Base-by-base conservation (phyloP, 768 basidiomycete species). In the Chlorophyllum brunneum region DNA sequence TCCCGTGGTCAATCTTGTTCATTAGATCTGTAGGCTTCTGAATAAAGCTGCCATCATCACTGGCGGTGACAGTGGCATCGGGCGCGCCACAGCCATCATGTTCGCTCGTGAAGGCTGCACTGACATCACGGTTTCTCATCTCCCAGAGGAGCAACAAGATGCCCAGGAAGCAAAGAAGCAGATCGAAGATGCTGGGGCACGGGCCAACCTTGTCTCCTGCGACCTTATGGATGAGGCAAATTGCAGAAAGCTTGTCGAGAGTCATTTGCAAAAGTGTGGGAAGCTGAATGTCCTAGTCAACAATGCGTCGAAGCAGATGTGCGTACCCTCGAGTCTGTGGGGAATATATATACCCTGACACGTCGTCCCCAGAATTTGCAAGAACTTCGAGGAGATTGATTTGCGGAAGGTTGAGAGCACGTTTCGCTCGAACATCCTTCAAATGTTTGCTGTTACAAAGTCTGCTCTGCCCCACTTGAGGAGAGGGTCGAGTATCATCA, bases 391-490 rank as follows among this genome's bases (percentile, higher is more conserved):
- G 41, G 70, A 78, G 1, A 77, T 82, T 37, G 71, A 80, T 57
- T 63, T 83, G 30, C 66, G 73, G 43, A 72, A 78, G 24, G 80
- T 83, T 27, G 69, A 77, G 55, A 76, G 74, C 57, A 81, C 78
- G 3, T 82, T 81, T 70, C 62, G 73, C 40, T 67, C 71, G 45
- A 85, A 86, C 68, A 81, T 83, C 59, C 54, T 85, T 38, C 73
- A 73, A 56, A 81, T 79, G 80, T 78, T 85, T 54, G 79, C 76
- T 0, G 52, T 83, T 20, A 74, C 79, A 23, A 82, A 80, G 62
- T 75, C 67, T 56, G 76, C 81, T 11, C 61, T 82, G 13, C 81
- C 83, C 15, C 77, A 84, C 63, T 70, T 83, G 66, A 77, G 78
- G 58, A 75, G 78, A 36, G 82, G 84, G 1, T 66, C 73, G 2